Base-by-base conservation (phyloP, 495 filamentous ascomycete species). In the Penicillium bovifimosum region DNA sequence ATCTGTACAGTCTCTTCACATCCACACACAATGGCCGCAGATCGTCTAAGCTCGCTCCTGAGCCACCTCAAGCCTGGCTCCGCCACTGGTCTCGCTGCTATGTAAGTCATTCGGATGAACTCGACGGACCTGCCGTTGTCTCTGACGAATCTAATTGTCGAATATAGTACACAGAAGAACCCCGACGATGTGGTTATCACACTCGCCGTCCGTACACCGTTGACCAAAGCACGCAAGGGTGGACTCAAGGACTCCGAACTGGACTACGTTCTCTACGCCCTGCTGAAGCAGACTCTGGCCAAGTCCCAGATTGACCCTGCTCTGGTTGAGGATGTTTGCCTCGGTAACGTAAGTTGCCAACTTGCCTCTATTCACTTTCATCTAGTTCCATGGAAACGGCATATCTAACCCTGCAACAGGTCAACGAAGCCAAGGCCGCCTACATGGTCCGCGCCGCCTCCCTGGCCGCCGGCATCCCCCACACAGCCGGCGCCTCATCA, bases 171-270 rank as follows among this genome's bases (percentile, higher is more conserved):
- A 17, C 85, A 88, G 52, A 92, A 96, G 77, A 95, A 92, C 68
- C 83, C 91, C 52, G 93, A 98, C 70, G 93, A 98, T 79, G 79
- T 96, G 14, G 93, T 98, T 55, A 93, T 98, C 58, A 95, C 89
- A 13, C 77, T 88, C 40, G 86, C 87, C 6, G 71, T 90, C 57
- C 84, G 89, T 28, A 91, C 89, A 7, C 86, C 89, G 0, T 76
- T 95, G 49, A 77, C 86, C 54, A 93, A 93, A 73, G 86, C 77
- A 20, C 66, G 68, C 58, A 90, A 90, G 76, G 93, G 93, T 50
- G 88, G 92, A 5, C 85, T 98, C 75, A 96, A 96, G 77, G 93
- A 98, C 67, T 93, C 91, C 14, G 79, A 80, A n/a, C 77, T 96
- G 35, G 93, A 98, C 68, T 87, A 81, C 67, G 75, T 98, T 18